Evolutionary conservation across 2,329 filamentous ascomycete species (phyloP).

Genomic region (Venturiaceae sp.): DNA sequence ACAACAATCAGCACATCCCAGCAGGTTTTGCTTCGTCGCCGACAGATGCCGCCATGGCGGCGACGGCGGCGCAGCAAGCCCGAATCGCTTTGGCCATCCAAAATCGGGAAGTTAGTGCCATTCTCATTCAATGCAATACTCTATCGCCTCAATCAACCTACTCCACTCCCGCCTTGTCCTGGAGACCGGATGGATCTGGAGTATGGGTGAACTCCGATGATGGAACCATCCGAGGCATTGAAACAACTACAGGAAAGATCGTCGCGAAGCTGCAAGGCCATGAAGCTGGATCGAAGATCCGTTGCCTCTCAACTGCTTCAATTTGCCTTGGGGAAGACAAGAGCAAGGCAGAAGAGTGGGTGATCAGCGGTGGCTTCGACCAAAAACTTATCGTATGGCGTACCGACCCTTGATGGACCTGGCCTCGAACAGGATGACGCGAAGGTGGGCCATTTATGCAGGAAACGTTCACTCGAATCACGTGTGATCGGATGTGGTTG

Average conservation of each 20-base stretch:
- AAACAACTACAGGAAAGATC: constrained; percentile 48
- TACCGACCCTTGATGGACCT: neutral
- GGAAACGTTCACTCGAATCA: neutral
- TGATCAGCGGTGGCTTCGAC: constrained; percentile 57
- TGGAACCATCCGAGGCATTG: constrained; percentile 50
- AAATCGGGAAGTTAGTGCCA: constrained; percentile 49
- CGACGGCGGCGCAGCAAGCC: constrained; percentile 40
- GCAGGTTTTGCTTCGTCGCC: neutral
- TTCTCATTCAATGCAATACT: constrained; percentile 49
- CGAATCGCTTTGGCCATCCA: constrained; percentile 40
- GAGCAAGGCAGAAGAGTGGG: constrained; percentile 34
- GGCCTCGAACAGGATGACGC: neutral
- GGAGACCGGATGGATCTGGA: constrained; percentile 52
- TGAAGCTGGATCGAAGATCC: constrained; percentile 47
- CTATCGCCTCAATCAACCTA: constrained; percentile 55
- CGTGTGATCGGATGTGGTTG: neutral
- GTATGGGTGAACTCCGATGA: constrained; percentile 59
- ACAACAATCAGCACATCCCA: neutral
- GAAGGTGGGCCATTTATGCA: neutral
- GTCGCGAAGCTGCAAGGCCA: constrained; percentile 42
- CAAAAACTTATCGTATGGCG: constrained; percentile 50
- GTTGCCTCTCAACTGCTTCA: constrained; percentile 47
- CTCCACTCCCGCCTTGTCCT: constrained; percentile 51
- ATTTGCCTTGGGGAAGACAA: constrained; percentile 21
- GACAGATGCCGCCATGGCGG: constrained; percentile 8